A percentile compares a stretch with the other conserved stretches of the same genome.
These are phyloP conservation scores for Leishmania aethiopica DNA, from an alignment of 208 protist species.

Conservation along the genomic window DNA sequence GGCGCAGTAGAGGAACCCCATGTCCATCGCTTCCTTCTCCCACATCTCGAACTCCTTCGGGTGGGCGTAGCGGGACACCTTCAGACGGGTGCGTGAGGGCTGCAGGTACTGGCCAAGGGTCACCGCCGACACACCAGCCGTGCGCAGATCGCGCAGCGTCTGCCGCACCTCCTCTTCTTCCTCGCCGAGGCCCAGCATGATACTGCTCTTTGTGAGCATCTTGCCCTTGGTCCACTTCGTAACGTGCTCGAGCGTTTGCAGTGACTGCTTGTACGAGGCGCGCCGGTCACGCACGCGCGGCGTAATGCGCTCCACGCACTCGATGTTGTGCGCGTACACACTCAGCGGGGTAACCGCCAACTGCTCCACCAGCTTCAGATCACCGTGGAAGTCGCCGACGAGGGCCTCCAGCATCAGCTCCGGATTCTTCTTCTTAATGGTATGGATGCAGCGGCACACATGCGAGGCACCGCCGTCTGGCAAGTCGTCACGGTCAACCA, in stretches of 20 bases:
- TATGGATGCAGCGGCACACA: slow-evolving; percentile 89
- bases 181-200: slow-evolving; percentile 99
- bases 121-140: slow-evolving; percentile 91
- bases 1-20: slow-evolving; percentile 98
- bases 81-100: slow-evolving; percentile 96
- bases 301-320: slow-evolving; percentile 95
- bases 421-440: slow-evolving; percentile 87
- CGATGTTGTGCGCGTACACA: slow-evolving; percentile 99
- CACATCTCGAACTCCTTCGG: slow-evolving; percentile 97
- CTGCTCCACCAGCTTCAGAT: slow-evolving; percentile 77
- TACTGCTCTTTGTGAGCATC: slow-evolving; percentile 97
- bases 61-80: slow-evolving; percentile 96
- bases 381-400: slow-evolving; percentile 97
- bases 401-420: slow-evolving; percentile 95
- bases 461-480: slow-evolving; percentile 94
- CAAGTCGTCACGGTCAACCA: slow-evolving; percentile 97
- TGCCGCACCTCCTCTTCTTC: slow-evolving; percentile 95
- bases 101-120: slow-evolving; percentile 98
- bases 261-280: slow-evolving; percentile 95
- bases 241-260: slow-evolving; percentile 93
- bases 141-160: slow-evolving; percentile 94
- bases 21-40: slow-evolving; percentile 89
- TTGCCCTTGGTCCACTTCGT: slow-evolving; percentile 76
- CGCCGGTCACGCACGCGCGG: slow-evolving; percentile 94
- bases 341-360: slow-evolving; percentile 94